Conservation (phyloP, 2,329 filamentous ascomycete species). For the Ampelomyces quisqualis region DNA sequence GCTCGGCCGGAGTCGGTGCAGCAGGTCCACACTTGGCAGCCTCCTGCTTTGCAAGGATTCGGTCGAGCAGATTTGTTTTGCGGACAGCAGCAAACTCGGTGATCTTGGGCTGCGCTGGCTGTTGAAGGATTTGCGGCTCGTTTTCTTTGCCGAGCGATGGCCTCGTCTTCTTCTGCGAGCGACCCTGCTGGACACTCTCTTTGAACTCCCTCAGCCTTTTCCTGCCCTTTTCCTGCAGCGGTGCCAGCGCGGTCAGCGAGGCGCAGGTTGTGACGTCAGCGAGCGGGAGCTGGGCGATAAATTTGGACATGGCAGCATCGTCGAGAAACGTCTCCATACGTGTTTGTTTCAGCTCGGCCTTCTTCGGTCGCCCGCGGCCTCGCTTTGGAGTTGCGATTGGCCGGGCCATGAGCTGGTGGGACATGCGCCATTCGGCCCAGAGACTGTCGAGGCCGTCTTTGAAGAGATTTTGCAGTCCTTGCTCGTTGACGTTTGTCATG, state of each 20-base stretch:
- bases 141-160: constrained; percentile 37
- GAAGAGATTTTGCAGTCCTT: constrained; percentile 53
- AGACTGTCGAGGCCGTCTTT: constrained; percentile 49
- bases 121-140: constrained; percentile 19
- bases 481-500: constrained; percentile 46
- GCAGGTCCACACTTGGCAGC: constrained; percentile 40
- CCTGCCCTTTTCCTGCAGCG: constrained; percentile 65
- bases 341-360: constrained; percentile 40
- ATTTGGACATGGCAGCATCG: constrained; percentile 45
- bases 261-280: constrained; percentile 56
- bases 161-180: constrained; percentile 34
- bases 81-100: constrained; percentile 44
- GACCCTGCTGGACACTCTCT: constrained; percentile 52
- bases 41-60: constrained; percentile 54
- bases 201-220: constrained; percentile 69
- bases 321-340: constrained; percentile 52
- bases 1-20: constrained; percentile 46
- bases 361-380: constrained; percentile 38
- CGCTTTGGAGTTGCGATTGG: constrained; percentile 39
- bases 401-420: constrained; percentile 25
- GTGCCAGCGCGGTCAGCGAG: constrained; percentile 56
- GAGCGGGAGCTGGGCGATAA: constrained; percentile 59
- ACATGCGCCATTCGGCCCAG: constrained; percentile 48
- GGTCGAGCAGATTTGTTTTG: constrained; percentile 51
- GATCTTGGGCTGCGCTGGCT: constrained; percentile 39